Evolutionary conservation across 352 stramenopile species (phyloP), one percentile per base, ranked within the genome.

Genomic region (Pythium coloratum): DNA sequence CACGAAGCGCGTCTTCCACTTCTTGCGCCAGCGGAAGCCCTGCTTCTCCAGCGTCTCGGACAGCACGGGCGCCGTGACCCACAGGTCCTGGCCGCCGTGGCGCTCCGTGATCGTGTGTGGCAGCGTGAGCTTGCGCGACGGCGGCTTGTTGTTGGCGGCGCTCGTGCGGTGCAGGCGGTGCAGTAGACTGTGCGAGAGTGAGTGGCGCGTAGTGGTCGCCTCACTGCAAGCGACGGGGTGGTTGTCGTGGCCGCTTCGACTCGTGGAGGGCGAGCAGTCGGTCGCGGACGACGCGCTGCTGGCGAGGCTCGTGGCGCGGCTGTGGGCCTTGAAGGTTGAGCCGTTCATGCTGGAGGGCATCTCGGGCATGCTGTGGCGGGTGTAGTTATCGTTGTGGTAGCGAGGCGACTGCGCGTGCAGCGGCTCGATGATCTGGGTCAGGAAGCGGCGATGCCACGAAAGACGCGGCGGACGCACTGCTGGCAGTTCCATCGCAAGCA

Each of bases 61-160:
- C 28, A 91, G 66, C 50, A 91, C 81, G 8, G 83, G 83, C n/a
- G 85, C 85, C 33, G 82, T 86, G 46, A 94, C 81, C 85, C 85
- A 93, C 0, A 93, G 74, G 61, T 93, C 76, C 51, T 72, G 67
- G 33, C 85, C 85, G 55, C 83, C 83, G 51, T 87, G 72, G 66
- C 83, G 73, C 49, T 94, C 85, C 18, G 85, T 94, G 78, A 94
- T 92, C 0, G 79, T 91, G 62, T 94, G 85, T 3, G 82, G 85
- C 49, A 93, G 73, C n/a, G 72, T 58, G n/a, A 79, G 51, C 12
- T 67, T 69, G 16, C 57, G 70, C 6, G 69, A 66, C n/a, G 46
- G 33, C 13, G 57, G 46, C 58, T 69, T 72, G 60, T 51, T 50
- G 33, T 13, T 30, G 6, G 46, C 20, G 18, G 14, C 28, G 55